Evolutionary conservation across 2,329 filamentous ascomycete genomes (phyloP).

Genomic region (Trichoderma sp.): DNA sequence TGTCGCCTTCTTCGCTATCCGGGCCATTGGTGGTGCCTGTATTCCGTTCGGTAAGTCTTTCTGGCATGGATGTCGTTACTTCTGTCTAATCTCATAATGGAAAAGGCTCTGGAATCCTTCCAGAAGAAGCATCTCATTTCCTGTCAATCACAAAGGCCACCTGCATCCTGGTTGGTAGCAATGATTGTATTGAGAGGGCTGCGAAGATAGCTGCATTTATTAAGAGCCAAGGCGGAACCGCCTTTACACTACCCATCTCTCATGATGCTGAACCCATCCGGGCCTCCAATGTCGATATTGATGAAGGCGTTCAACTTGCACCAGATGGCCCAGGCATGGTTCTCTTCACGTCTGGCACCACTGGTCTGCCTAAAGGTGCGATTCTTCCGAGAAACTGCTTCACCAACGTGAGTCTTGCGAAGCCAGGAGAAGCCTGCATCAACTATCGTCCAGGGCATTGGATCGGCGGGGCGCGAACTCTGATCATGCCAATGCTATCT

Average conservation of each 20-base stretch:
- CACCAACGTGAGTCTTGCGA: neutral
- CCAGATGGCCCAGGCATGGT: neutral
- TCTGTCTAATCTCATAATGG: neutral
- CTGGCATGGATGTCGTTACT: neutral
- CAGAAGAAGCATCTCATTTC: neutral
- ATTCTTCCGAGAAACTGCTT: neutral
- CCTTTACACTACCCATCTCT: neutral
- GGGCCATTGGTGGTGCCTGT: neutral
- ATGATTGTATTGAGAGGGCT: neutral
- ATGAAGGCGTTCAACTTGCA: neutral
- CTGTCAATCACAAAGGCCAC: neutral
- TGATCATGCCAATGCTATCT: neutral
- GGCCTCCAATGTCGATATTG: neutral
- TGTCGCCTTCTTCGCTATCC: neutral
- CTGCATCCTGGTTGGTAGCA: neutral
- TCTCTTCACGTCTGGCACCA: neutral
- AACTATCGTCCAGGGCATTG: neutral
- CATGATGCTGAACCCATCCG: neutral
- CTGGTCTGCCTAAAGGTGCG: neutral
- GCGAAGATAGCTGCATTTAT: neutral
- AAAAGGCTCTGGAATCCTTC: neutral
- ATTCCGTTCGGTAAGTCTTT: neutral
- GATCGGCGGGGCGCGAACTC: neutral
- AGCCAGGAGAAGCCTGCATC: neutral
- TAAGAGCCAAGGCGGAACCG: neutral